Evolutionary conservation across 1,284 basidiomycete species (phyloP), one percentile per base, ranked within the genome.

Genomic region (Ceratobasidium sp.): DNA sequence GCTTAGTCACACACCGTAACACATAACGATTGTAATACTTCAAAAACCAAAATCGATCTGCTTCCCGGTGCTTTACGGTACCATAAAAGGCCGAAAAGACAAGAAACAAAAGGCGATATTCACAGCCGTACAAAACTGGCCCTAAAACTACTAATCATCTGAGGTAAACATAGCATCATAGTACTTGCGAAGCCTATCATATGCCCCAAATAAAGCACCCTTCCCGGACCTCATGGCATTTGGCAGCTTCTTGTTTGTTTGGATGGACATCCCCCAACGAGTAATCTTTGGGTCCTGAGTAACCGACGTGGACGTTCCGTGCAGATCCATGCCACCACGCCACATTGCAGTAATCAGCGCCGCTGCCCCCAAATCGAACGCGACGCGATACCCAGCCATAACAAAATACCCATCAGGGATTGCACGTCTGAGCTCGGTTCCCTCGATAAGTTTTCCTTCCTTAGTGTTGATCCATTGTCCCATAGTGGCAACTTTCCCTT

Each of bases 181-280:
- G 38, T 54, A 68, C 15, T 2, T 26, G 15, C 23, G 48, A 23
- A 68, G 28, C 10, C 48, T 42, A 38, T 68, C 66, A n/a, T 13
- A 52, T 5, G 46, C 26, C 15, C 66, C 66, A 68, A 54, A 52
- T 13, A 68, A 38, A 26, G 44, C 28, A n/a, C 66, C 66, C 17
- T 54, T 52, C 12, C 33, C 48, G 15, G 46, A 26, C n/a, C 23
- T 13, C 66, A 68, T 52, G 1, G 26, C 48, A 1, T 12, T 26
- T 5, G 44, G 44, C 46, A 68, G 48, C 15, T 28, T 33, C 33
- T 50, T 26, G 33, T 68, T 68, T 15, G 66, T 68, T 17, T 68
- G 66, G 17, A 68, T 68, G 7, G 66, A 68, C 48, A 54, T 54
- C 3, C 66, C 66, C 66, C 66, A 68, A 12, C 66, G 66, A 54